These are phyloP conservation scores for Backusella liffmaniae DNA, from an alignment of 192 early-diverging fungal genomes.

Conservation along the genomic window DNA sequence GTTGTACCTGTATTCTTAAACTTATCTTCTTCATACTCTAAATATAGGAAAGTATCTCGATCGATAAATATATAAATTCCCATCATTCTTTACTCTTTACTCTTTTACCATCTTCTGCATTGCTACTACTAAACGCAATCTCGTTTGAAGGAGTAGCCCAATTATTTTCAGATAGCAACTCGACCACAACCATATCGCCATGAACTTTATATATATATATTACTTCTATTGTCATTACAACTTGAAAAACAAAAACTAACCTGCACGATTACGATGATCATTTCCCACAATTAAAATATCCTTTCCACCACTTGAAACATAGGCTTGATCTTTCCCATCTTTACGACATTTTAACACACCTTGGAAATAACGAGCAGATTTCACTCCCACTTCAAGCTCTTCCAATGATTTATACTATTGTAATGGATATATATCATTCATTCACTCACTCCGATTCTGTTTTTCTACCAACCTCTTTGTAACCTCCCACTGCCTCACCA, in stretches of 20 bases:
- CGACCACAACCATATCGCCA: conserved; percentile 68
- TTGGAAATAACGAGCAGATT: conserved; percentile 46
- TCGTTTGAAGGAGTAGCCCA: conserved; percentile 44
- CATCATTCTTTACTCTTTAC: no score
- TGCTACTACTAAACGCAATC: conserved; percentile 38
- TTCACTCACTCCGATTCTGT: no score
- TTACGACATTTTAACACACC: conserved; percentile 43
- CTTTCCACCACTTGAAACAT: conserved; percentile 36
- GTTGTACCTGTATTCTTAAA: neutral
- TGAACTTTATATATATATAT: conserved; percentile 36
- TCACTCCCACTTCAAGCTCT: conserved; percentile 53
- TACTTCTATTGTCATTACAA: neutral
- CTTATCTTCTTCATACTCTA: conserved; percentile 10
- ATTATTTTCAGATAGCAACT: conserved; percentile 47
- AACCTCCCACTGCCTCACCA: conserved; percentile 23
- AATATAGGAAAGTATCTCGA: neutral
- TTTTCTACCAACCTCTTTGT: conserved; percentile 23
- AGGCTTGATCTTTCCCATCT: conserved; percentile 47
- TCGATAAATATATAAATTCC: neutral
- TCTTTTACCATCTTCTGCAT: conserved; percentile 18
- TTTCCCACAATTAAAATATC: conserved; percentile 65
- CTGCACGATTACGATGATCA: conserved; percentile 49
- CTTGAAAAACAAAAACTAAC: conserved; percentile 13
- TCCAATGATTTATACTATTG: conserved; percentile 48
- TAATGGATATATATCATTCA: neutral